Conservation (phyloP, 345 rosid species). For the Gynandropsis gynandra region DNA sequence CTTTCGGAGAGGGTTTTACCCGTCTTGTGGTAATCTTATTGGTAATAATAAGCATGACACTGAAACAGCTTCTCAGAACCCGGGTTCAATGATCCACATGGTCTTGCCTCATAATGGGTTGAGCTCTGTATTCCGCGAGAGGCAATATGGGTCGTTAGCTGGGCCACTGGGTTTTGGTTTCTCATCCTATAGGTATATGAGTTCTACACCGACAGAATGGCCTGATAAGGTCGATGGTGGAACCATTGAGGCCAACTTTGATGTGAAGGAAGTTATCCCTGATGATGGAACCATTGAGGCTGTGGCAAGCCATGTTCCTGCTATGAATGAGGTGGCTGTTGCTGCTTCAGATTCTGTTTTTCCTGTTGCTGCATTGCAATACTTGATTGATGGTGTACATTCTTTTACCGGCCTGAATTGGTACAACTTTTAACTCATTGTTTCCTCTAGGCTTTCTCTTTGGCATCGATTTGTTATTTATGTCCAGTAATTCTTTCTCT, state of each 20-base stretch:
- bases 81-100: constrained; percentile 10
- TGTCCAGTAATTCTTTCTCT: neutral
- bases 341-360: constrained; percentile 70
- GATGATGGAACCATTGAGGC: constrained; percentile 27
- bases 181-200: constrained; percentile 32
- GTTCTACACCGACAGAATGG: constrained; percentile 29
- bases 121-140: constrained; percentile 20
- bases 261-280: constrained; percentile 32
- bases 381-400: constrained; percentile 52
- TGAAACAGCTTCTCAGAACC: neutral
- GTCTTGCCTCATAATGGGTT: constrained; percentile 11
- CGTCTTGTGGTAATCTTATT: constrained; percentile 27
- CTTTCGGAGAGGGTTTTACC: constrained; percentile 29
- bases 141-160: constrained; percentile 16
- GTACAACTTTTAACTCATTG: constrained; percentile 23
- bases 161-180: constrained; percentile 21
- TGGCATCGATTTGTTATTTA: neutral
- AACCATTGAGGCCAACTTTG: too few relatives aligned
- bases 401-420: constrained; percentile 51
- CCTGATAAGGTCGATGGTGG: constrained; percentile 34
- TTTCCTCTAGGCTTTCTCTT: neutral
- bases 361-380: constrained; percentile 57
- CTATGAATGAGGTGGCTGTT: constrained; percentile 47
- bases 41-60: constrained; percentile 19
- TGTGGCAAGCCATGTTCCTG: constrained; percentile 39